Conservation (phyloP, 2,329 filamentous ascomycete species). For the Botrytis byssoidea region DNA sequence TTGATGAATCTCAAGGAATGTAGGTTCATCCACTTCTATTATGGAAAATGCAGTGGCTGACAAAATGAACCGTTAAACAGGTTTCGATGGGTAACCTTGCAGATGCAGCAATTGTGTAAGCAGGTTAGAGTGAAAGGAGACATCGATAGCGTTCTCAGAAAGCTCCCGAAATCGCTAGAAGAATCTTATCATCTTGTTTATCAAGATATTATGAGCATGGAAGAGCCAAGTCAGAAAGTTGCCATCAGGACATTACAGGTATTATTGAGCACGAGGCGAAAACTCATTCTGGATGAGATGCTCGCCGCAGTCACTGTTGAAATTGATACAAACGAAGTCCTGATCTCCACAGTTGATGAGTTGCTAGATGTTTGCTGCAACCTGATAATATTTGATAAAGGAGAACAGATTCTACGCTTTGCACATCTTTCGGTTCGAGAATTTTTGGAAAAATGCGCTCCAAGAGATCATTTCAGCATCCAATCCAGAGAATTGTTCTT, state of each 20-base stretch:
- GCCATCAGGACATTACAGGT: neutral
- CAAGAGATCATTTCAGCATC: neutral
- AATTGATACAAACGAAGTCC: neutral
- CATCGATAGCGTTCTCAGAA: neutral
- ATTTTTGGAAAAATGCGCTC: neutral
- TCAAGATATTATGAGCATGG: neutral
- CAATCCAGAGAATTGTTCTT: neutral
- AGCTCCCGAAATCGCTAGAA: neutral
- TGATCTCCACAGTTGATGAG: neutral
- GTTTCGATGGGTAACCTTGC: neutral
- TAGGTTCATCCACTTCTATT: neutral
- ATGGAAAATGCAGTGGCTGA: accelerated
- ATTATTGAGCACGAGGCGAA: neutral
- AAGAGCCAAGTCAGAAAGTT: neutral
- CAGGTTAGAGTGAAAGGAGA: neutral
- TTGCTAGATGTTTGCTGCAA: neutral
- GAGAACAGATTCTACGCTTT: neutral
- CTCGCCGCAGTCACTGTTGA: neutral
- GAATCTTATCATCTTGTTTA: neutral
- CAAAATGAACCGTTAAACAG: neutral
- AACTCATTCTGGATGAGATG: neutral
- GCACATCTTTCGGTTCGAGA: neutral
- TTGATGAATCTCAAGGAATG: neutral
- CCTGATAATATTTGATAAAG: neutral
- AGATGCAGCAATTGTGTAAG: neutral